These are phyloP conservation scores for Dipteronia sinensis DNA, from an alignment of 345 rosid genomes.

Conservation along the genomic window DNA sequence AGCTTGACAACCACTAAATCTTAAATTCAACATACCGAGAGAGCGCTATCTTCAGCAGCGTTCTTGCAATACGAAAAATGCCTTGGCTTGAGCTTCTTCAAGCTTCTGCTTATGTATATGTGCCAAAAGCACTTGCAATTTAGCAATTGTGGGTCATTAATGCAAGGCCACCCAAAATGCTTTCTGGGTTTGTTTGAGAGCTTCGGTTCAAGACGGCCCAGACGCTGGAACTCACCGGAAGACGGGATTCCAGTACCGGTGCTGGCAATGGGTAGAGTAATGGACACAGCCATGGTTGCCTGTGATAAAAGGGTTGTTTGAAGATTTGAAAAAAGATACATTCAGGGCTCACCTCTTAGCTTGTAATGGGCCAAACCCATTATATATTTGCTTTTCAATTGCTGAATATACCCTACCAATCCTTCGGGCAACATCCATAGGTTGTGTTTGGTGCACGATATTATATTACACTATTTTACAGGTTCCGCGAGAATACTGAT, in stretches of 20 bases:
- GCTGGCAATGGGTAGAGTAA: slow-evolving; percentile 38
- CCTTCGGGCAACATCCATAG: too few relatives aligned
- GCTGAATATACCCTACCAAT: too few relatives aligned
- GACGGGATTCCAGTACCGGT: neutral
- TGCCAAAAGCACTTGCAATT: slow-evolving; percentile 33
- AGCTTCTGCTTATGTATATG: slow-evolving; percentile 28
- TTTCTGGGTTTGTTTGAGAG: slow-evolving; percentile 30
- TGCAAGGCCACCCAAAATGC: slow-evolving; percentile 30
- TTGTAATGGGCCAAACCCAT: too few relatives aligned
- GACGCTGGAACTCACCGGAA: slow-evolving; percentile 29
- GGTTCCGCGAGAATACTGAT: too few relatives aligned
- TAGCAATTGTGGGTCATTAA: slow-evolving; percentile 16
- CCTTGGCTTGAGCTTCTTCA: slow-evolving; percentile 32
- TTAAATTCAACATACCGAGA: slow-evolving; percentile 40
- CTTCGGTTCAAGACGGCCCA: slow-evolving; percentile 26
- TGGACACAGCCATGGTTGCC: slow-evolving; percentile 42
- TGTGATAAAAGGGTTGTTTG: too few relatives aligned
- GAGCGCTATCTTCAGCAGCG: slow-evolving; percentile 47
- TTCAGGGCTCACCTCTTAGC: too few relatives aligned
- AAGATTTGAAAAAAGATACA: too few relatives aligned
- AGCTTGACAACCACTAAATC: too few relatives aligned
- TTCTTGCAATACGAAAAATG: slow-evolving; percentile 48
- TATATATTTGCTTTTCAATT: too few relatives aligned
- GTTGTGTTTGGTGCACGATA: too few relatives aligned
- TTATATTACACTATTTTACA: too few relatives aligned